Evolutionary conservation across 768 basidiomycete species (phyloP), one percentile per base, ranked within the genome.

Genomic region (Holtermanniella nyarrowii): DNA sequence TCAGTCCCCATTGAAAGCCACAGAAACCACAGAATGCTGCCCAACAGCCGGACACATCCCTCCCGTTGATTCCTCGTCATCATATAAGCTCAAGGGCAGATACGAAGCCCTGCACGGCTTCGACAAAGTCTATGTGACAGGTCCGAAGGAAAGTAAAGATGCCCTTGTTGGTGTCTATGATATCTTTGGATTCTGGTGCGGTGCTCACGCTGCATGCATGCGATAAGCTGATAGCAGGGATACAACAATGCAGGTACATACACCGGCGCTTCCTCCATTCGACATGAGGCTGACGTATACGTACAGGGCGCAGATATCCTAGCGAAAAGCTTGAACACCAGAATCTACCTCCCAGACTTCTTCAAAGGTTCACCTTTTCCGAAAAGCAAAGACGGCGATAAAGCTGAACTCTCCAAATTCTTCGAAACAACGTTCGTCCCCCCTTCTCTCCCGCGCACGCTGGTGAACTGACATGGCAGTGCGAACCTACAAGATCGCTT

Each of bases 321-420:
- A 49, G 79, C 80, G 0, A 46, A 62, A 2, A 66, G 76, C 13
- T 66, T 82, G 26, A 74, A 76, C 4, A 78, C 78, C 18, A 77
- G 75, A 22, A 79, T 84, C 31, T 76, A 79, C 63, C 80, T 83
- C 79, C 82, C 82, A 23, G 81, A 83, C 65, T 80, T 83, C 60
- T 81, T 82, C 66, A 77, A 79, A 7, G 68, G 77, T 24, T 65
- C 68, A 37, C 75, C 81, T 48, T 80, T 76, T 65, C 81, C 82
- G 3, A 80, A 80, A 5, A 74, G 75, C 57, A 76, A 76, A 2
- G 76, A 78, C 42, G 62, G 62, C 58, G 76, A 79, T 44, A 79
- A 80, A 63, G 67, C 69, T 11, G 76, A 74, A 43, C 62, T 82
- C 18, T 77, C 80, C 59, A 73, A 74, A 42, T 84, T 82, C 72